Conservation (phyloP, 306 rosid genomes). For the Cicer chorassanicum region DNA sequence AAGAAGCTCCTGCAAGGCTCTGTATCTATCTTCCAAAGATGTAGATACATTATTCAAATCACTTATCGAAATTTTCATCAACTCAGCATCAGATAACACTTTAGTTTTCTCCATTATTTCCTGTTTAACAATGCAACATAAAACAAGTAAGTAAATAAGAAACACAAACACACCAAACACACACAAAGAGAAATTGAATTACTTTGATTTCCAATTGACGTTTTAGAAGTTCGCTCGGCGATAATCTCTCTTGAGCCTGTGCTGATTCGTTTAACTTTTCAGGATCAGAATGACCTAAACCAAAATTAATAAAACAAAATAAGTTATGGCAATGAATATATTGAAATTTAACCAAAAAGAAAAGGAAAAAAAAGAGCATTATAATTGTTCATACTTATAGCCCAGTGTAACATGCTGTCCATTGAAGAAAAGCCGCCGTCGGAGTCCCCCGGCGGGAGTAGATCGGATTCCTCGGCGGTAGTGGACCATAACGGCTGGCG, state of each 20-base stretch:
- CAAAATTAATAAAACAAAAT: not conserved
- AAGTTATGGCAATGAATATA: not conserved
- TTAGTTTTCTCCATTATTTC: conserved; percentile 73
- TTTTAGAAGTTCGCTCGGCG: conserved; percentile 57
- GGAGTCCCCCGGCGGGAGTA: conserved; percentile 43
- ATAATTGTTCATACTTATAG: conserved; percentile 58
- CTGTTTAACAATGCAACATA: conserved; percentile 45
- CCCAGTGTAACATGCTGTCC: conserved; percentile 94
- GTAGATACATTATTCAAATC: conserved; percentile 78
- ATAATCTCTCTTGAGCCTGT: conserved; percentile 53
- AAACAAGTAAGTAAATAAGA: not conserved
- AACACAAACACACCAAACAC: not conserved
- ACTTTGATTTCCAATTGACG: conserved; percentile 81
- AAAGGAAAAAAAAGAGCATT: not conserved
- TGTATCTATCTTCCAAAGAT: conserved; percentile 72
- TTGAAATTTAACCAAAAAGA: not conserved
- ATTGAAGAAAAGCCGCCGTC: conserved; percentile 91
- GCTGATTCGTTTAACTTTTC: conserved; percentile 71
- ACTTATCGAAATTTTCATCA: conserved; percentile 76
- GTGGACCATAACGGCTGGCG: conserved; percentile 54
- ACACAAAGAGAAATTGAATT: not conserved
- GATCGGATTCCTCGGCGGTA: conserved; percentile 60
- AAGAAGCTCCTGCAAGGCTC: conserved; percentile 79
- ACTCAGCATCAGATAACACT: conserved; percentile 77
- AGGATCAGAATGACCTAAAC: conserved; percentile 83